Evolutionary conservation across 495 filamentous ascomycete genomes (phyloP), one percentile per base, ranked within the genome.

Genomic region (Annulohypoxylon maeteangense): DNA sequence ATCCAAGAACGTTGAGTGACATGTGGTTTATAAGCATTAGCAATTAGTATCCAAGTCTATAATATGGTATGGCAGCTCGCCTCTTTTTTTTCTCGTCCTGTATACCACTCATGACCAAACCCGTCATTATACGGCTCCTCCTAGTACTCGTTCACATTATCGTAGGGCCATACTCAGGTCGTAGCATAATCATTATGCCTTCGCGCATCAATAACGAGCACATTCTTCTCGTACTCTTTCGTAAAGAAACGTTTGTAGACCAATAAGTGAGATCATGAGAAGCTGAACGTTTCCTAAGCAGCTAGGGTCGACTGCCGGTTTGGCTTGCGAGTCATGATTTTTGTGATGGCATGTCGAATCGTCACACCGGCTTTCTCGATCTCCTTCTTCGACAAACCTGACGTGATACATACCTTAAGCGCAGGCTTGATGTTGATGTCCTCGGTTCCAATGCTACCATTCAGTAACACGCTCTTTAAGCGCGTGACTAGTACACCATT

Each of bases 271-370:
- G 45, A 65, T 68, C 61, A 72, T 55, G 36, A 48, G 31, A 69
- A 70, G 56, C 67, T 70, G 54, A 70, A 69, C 25, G 62, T 53
- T 38, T 58, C 67, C 70, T 75, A 78, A 62, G 68, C 68, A 59
- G 62, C 66, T 20, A 75, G 64, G 38, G 73, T 65, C 12, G 67
- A 64, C 25, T 72, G 71, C n/a, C 72, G 81, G 53, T 78, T 86
- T 16, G 81, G 78, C 75, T 84, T 86, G 38, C 82, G 76, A 11
- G 84, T 86, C 78, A 90, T 84, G 55, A 98, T 90, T 82, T 97
- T 97, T 31, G 94, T 97, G 72, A 98, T 92, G 18, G 94, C 95
- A 81, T 98, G 95, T 56, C 96, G 87, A 64, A 98, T 92, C 4
- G 88, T 91, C 4, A 89, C 87, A 2, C 95, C 95, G 2, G 95